phyloP scores from a whole-genome alignment of 352 stramenopile species.

The Aphanomyces stellatus region DNA sequence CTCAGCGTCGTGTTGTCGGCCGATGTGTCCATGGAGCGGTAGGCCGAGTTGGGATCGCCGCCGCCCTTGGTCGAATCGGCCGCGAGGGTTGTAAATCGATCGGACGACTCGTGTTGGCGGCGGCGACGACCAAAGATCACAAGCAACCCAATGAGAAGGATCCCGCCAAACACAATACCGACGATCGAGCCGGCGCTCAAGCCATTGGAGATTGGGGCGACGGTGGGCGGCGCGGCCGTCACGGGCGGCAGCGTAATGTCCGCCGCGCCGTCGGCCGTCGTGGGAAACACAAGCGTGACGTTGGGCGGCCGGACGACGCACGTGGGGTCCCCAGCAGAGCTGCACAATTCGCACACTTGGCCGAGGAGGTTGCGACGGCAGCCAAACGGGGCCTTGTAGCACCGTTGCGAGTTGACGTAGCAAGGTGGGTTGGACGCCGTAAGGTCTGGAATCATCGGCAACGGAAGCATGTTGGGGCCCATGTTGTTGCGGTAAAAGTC shows the following conservation, averaged over 20 bases:
- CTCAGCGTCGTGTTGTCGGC: background rate
- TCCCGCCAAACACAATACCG: background rate
- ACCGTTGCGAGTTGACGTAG: conserved; percentile 39
- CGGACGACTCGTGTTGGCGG: background rate
- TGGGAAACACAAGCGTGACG: conserved; percentile 14
- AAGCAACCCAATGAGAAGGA: background rate
- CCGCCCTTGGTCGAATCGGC: background rate
- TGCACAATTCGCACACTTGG: conserved; percentile 46
- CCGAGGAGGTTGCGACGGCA: conserved; percentile 62
- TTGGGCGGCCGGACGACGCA: conserved; percentile 21
- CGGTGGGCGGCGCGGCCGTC: background rate
- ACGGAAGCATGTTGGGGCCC: conserved; percentile 30
- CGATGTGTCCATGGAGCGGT: background rate
- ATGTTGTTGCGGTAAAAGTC: conserved; percentile 24
- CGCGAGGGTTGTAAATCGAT: no score
- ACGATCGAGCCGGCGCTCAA: background rate
- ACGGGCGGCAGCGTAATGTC: no score
- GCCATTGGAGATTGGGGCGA: background rate
- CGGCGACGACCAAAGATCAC: background rate
- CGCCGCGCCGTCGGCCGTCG: background rate
- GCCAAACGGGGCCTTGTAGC: conserved; percentile 34
- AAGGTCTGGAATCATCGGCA: conserved; percentile 30
- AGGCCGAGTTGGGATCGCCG: background rate
- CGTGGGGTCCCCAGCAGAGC: conserved; percentile 1
- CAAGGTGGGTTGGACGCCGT: conserved; percentile 37